Evolutionary conservation across 768 basidiomycete genomes (phyloP), one percentile per base, ranked within the genome.

Genomic region (Termitomyces sp.): DNA sequence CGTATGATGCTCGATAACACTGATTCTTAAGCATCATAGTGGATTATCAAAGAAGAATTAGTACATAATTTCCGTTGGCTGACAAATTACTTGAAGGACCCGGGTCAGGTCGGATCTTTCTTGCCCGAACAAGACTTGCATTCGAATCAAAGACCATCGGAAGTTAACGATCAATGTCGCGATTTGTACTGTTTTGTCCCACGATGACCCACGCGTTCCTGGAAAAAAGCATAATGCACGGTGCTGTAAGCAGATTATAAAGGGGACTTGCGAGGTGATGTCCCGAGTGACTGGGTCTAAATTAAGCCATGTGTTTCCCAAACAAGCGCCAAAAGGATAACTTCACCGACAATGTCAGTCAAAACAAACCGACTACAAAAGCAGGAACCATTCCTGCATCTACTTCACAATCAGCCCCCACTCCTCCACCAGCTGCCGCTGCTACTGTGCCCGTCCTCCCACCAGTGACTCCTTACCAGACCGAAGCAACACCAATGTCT

Each of bases 241-340:
- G 18, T 49, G 45, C 42, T 39, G 54, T 36, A 42, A 58, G 42
- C 56, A n/a, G 22, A 34, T 49, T 61, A 63, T 63, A 66, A 63
- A 58, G 56, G 47, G 51, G 31, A 46, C 37, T 30, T 4, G 24
- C 16, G 4, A 27, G 6, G 50, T 37, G 45, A 46, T 54, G 22
- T 44, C 7, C 44, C 45, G 47, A 49, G 16, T 54, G 55, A 57
- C 55, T 55, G 30, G 9, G 50, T 6, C 50, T 30, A 31, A 55
- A 58, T 24, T n/a, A 47, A 20, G 55, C 58, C 64, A 74, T 74
- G 73, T 74, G 73, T 61, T 73, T 73, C 65, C 65, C 68, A 54
- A 69, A 61, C 64, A 73, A 70, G 61, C 65, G 66, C 31, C 72
- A 72, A 62, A 68, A 67, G 46, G 62, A 66, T 56, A 70, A 73